Percentiles rank a stretch among this genome's conserved stretches.
Conservation (phyloP, 2,329 filamentous ascomycete species). For the Fusarium oligoseptatum region DNA sequence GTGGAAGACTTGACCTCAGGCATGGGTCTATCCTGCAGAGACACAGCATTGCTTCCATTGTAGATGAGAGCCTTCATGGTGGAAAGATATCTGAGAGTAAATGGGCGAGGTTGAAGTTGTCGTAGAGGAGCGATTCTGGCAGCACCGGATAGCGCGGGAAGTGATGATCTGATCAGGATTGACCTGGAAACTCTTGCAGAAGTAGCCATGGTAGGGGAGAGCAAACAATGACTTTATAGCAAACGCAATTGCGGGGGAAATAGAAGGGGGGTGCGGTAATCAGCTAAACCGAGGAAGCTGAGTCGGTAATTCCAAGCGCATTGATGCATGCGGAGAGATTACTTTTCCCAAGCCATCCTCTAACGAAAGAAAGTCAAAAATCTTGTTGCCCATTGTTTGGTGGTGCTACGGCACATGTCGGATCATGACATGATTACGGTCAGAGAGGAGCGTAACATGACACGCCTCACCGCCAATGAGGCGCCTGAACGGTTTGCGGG, state of each 20-base stretch:
- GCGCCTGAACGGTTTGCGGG: background rate
- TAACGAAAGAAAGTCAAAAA: background rate
- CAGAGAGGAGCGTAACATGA: background rate
- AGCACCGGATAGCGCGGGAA: background rate
- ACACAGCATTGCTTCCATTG: slow-evolving; percentile 49
- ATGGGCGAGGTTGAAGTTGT: background rate
- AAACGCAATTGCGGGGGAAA: background rate
- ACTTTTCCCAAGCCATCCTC: background rate
- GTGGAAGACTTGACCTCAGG: slow-evolving; percentile 57
- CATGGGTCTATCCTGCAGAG: slow-evolving; percentile 56
- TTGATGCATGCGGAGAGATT: background rate
- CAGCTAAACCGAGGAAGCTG: background rate
- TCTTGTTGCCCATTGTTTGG: background rate
- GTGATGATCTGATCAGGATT: background rate
- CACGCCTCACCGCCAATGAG: slow-evolving; percentile 3
- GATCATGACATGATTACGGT: background rate
- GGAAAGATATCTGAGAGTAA: background rate
- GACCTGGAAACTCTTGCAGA: background rate
- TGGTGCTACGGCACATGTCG: background rate
- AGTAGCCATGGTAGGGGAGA: background rate
- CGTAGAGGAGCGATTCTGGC: background rate
- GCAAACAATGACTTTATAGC: background rate
- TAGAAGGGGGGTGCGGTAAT: background rate
- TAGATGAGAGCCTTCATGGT: slow-evolving; percentile 61
- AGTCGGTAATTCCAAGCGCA: background rate